Conservation (phyloP, 257 asterid genomes). For the Gentiana macrophylla region DNA sequence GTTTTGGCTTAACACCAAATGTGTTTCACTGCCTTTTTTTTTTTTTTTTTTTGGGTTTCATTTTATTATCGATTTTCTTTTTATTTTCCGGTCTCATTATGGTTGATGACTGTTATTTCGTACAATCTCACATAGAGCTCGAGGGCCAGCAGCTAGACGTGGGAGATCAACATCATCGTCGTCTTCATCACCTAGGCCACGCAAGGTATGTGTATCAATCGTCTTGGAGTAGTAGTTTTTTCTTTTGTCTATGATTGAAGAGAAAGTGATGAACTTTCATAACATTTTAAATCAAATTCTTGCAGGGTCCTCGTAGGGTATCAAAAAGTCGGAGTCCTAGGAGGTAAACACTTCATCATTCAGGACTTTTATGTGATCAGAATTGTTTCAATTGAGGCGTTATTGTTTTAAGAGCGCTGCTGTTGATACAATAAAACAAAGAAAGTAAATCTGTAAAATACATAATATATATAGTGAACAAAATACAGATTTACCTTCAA, state of each 20-base stretch:
- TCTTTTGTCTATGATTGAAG: slow-evolving; percentile 24
- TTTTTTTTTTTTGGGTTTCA: slow-evolving; percentile 17
- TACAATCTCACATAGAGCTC: slow-evolving; percentile 34
- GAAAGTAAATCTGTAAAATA: too few relatives aligned
- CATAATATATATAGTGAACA: too few relatives aligned
- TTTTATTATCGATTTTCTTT: slow-evolving; percentile 1
- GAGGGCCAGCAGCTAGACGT: slow-evolving; percentile 27
- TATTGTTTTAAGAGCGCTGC: too few relatives aligned
- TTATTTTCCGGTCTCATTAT: not conserved
- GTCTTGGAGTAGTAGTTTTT: not conserved
- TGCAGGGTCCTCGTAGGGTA: slow-evolving; percentile 30
- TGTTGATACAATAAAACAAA: too few relatives aligned
- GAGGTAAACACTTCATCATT: slow-evolving; percentile 16
- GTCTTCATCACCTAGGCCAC: slow-evolving; percentile 41
- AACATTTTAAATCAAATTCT: not conserved
- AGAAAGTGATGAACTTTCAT: not conserved
- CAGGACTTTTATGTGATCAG: not conserved
- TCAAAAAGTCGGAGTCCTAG: slow-evolving; percentile 45
- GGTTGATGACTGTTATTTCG: not conserved
- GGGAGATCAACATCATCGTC: slow-evolving; percentile 35
- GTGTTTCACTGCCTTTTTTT: slow-evolving; percentile 3
- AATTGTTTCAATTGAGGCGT: not conserved
- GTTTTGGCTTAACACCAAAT: not conserved
- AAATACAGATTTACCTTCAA: too few relatives aligned
- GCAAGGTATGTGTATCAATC: slow-evolving; percentile 18